Evolutionary conservation across 2,329 filamentous ascomycete genomes (phyloP).

Genomic region (Apiospora rasikravindrae): DNA sequence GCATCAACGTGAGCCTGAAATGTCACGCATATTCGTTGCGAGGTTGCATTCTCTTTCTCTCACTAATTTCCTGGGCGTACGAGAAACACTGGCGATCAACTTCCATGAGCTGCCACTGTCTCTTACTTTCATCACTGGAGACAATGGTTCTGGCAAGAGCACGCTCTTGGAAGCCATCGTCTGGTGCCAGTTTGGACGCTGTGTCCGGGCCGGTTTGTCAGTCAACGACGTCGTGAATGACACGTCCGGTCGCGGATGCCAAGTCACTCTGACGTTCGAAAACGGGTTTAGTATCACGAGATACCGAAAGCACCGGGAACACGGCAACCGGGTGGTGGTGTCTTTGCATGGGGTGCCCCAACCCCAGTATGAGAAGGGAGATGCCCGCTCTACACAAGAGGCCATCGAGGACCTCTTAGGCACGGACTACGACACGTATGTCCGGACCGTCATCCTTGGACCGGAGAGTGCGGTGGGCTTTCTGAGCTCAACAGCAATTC

Average conservation of each 20-base stretch:
- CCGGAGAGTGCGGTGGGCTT: slow-evolving; percentile 40
- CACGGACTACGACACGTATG: slow-evolving; percentile 38
- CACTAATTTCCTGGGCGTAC: slow-evolving; percentile 41
- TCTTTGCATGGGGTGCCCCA: slow-evolving; percentile 34
- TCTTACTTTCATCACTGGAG: slow-evolving; percentile 37
- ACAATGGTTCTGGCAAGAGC: slow-evolving; percentile 41
- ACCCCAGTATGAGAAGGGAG: slow-evolving; percentile 34
- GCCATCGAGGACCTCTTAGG: slow-evolving; percentile 38
- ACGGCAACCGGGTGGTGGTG: slow-evolving; percentile 36
- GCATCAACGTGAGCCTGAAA: background rate
- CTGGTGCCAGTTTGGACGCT: slow-evolving; percentile 42
- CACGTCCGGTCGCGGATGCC: slow-evolving; percentile 33
- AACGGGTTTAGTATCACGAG: slow-evolving; percentile 40
- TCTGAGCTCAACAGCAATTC: slow-evolving; percentile 33
- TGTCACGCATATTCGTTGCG: slow-evolving; percentile 34
- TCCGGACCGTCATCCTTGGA: slow-evolving; percentile 39
- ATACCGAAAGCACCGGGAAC: slow-evolving; percentile 35
- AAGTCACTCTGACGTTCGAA: slow-evolving; percentile 36
- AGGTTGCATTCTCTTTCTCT: slow-evolving; percentile 35
- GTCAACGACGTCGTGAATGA: slow-evolving; percentile 41
- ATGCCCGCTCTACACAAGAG: slow-evolving; percentile 32
- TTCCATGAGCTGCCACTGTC: slow-evolving; percentile 35
- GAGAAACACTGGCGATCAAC: slow-evolving; percentile 35
- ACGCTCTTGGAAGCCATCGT: slow-evolving; percentile 41
- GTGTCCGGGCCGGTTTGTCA: slow-evolving; percentile 35